Conservation (phyloP, 768 basidiomycete species). For the Tylopilus rubrobrunneus region DNA sequence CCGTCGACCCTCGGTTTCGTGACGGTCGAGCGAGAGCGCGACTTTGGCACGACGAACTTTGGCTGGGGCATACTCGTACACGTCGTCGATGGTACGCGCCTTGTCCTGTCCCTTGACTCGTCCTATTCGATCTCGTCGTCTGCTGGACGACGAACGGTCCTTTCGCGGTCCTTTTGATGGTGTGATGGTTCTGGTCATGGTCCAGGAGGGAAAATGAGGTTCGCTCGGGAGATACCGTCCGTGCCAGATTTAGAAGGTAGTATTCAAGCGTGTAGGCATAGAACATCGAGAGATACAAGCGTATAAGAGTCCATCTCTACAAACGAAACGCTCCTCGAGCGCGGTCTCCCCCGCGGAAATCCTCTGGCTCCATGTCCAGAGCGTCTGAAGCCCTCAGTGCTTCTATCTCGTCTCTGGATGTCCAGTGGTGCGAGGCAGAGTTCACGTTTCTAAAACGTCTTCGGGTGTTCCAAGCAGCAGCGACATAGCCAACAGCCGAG, state of each 20-base stretch:
- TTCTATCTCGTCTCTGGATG: conserved; percentile 30
- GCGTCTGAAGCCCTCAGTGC: conserved; percentile 23
- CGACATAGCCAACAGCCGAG: conserved; percentile 9
- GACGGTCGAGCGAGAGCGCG: conserved; percentile 50
- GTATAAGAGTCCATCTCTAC: not conserved
- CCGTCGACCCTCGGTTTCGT: conserved; percentile 39
- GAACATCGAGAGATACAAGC: not conserved
- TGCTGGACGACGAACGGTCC: conserved; percentile 1
- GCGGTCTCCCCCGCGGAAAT: not conserved
- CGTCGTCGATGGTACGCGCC: conserved; percentile 40
- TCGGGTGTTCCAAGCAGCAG: conserved; percentile 17
- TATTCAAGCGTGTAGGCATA: conserved; percentile 2
- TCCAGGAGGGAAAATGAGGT: conserved; percentile 10
- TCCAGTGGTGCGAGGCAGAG: conserved; percentile 29
- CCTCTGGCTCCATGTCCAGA: conserved; percentile 15
- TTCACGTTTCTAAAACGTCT: conserved; percentile 15
- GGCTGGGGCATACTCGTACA: conserved; percentile 60
- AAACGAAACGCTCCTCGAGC: not conserved
- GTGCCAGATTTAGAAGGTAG: conserved; percentile 24
- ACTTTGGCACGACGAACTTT: conserved; percentile 50
- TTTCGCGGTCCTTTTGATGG: conserved; percentile 12
- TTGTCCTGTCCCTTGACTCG: conserved; percentile 25
- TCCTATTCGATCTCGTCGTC: conserved; percentile 48
- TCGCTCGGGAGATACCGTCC: conserved; percentile 6
- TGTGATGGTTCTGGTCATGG: conserved; percentile 15